Conservation (phyloP, 1,139 yeast species). For the Saccharomyces hybrid region DNA sequence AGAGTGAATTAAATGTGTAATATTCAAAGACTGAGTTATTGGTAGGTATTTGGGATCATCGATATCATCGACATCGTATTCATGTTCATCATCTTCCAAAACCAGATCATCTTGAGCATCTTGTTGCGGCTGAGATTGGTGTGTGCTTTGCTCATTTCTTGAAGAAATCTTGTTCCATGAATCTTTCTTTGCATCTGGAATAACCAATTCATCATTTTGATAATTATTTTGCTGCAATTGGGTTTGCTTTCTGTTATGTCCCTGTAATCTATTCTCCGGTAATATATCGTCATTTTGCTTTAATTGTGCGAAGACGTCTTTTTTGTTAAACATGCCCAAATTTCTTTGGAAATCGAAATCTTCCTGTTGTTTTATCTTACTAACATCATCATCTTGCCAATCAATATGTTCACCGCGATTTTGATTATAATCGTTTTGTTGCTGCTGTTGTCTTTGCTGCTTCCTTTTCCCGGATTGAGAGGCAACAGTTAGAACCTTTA, state of each 20-base stretch:
- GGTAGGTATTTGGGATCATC: constrained; percentile 20
- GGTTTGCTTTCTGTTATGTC: constrained; percentile 50
- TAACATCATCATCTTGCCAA: constrained; percentile 48
- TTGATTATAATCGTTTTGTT: constrained; percentile 2
- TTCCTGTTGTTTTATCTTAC: constrained; percentile 42
- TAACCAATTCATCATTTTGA: constrained; percentile 68
- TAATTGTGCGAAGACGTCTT: constrained; percentile 70
- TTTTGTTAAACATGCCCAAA: constrained; percentile 75
- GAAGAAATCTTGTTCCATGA: constrained; percentile 43
- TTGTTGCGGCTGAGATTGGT: constrained; percentile 1
- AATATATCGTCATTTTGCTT: constrained; percentile 54
- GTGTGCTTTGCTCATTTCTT: constrained; percentile 5
- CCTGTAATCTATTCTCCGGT: constrained; percentile 60
- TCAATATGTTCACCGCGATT: constrained; percentile 29
- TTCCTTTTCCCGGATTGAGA: constrained; percentile 13
- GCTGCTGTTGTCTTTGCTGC: constrained; percentile 9
- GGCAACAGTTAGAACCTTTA: constrained; percentile 33
- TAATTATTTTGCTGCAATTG: constrained; percentile 37
- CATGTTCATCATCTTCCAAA: constrained; percentile 11
- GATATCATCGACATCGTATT: constrained; percentile 10
- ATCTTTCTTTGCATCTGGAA: constrained; percentile 44
- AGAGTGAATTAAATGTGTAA: constrained; percentile 29
- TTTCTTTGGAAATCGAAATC: constrained; percentile 88
- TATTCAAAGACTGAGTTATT: constrained; percentile 31
- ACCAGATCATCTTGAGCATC: constrained; percentile 7